phyloP scores from a whole-genome alignment of 345 rosid species.

The Salix purpurea region DNA sequence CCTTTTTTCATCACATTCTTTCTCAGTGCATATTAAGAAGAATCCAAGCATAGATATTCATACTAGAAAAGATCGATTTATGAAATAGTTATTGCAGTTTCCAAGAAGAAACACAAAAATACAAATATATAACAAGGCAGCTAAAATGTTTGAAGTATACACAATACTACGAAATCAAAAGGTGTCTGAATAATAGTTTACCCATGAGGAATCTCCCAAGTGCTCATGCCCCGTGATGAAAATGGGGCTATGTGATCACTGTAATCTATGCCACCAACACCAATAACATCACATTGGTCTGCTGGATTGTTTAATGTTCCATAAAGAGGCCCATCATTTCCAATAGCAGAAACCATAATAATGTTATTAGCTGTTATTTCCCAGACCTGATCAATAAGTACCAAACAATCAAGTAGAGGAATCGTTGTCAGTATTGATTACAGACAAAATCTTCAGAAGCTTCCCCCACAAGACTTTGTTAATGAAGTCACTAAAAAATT shows the following conservation, averaged over 20 bases:
- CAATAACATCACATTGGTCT: conserved; percentile 97
- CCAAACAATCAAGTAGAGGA: conserved; percentile 2
- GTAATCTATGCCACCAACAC: conserved; percentile 98
- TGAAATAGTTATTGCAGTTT: not conserved
- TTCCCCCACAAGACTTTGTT: not conserved
- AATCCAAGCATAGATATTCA: not conserved
- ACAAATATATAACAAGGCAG: no score
- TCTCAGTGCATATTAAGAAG: not conserved
- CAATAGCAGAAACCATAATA: conserved; percentile 99
- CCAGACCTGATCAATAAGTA: conserved; percentile 70
- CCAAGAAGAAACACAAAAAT: not conserved
- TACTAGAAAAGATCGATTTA: not conserved
- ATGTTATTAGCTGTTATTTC: conserved; percentile 97
- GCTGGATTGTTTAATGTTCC: conserved; percentile 98
- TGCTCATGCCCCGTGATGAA: conserved; percentile 99
- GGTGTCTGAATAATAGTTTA: conserved; percentile 23
- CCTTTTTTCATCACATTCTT: not conserved
- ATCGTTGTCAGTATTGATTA: not conserved
- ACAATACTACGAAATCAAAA: not conserved
- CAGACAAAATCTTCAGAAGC: conserved; percentile 2
- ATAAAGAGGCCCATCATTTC: conserved; percentile 98
- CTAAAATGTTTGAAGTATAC: no score
- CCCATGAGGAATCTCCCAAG: conserved; percentile 99
- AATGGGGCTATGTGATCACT: conserved; percentile 95
- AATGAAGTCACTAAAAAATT: not conserved